These are phyloP conservation scores for Diaporthe vexans DNA, from an alignment of 2,329 filamentous ascomycete genomes.

Conservation along the genomic window DNA sequence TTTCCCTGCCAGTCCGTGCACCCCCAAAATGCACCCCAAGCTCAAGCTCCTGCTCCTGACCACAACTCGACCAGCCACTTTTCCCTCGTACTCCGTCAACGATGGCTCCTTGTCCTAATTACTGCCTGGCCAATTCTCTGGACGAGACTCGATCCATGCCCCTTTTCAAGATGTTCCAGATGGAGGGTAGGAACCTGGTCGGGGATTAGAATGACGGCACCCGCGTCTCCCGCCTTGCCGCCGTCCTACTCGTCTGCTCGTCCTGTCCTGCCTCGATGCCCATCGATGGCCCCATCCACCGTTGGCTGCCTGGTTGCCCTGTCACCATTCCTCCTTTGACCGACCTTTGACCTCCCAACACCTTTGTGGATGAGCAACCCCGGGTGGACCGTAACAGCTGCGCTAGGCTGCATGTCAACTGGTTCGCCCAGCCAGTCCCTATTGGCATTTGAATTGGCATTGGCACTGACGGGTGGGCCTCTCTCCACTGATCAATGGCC, in stretches of 20 bases:
- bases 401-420: conserved; percentile 27
- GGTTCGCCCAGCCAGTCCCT: conserved; percentile 24
- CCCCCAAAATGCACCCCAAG: background rate
- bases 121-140: too few species aligned
- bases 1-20: conserved; percentile 17
- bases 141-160: background rate
- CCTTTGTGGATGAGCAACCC: conserved; percentile 25
- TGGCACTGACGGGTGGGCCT: conserved; percentile 2
- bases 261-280: background rate
- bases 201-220: conserved; percentile 27
- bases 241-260: background rate
- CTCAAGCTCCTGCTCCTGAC: too few species aligned
- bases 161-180: background rate
- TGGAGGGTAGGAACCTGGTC: background rate
- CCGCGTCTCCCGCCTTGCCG: conserved; percentile 2
- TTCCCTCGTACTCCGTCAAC: background rate
- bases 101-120: too few species aligned
- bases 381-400: conserved; percentile 33
- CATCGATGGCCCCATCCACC: background rate
- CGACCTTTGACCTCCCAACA: conserved; percentile 19
- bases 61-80: background rate
- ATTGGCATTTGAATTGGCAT: conserved; percentile 1
- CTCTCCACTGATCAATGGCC: conserved; percentile 1
- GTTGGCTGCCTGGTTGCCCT: too few species aligned
- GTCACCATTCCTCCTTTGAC: conserved; percentile 13